Evolutionary conservation across 164 flowering plant species (phyloP).

Genomic region (Vitis riparia): DNA sequence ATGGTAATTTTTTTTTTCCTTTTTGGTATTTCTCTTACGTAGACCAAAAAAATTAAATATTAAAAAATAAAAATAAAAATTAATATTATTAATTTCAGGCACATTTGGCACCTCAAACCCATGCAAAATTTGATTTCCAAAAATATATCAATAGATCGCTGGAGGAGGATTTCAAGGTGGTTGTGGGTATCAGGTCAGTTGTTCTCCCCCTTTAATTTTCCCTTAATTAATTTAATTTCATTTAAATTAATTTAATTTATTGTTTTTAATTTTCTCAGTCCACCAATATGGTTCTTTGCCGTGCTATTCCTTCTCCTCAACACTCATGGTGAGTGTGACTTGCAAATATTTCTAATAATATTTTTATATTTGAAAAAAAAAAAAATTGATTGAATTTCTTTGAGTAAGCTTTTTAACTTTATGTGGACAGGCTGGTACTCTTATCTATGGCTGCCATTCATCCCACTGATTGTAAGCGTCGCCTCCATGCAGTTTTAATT

Average conservation of each 20-base stretch:
- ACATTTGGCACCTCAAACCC: slow-evolving; percentile 75
- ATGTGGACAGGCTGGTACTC: slow-evolving; percentile 57
- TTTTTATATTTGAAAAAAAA: neutral
- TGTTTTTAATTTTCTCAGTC: slow-evolving; percentile 35
- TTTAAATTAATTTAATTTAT: neutral
- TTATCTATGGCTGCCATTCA: slow-evolving; percentile 74
- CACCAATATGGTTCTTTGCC: slow-evolving; percentile 68
- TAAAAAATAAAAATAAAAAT: neutral
- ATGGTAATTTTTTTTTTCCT: slow-evolving; percentile 36
- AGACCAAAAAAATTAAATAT: too few relatives aligned
- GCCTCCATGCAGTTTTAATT: neutral
- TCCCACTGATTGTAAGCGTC: slow-evolving; percentile 71
- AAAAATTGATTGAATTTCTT: neutral
- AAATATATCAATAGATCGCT: slow-evolving; percentile 78
- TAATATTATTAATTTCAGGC: slow-evolving; percentile 44
- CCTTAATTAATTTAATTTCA: neutral
- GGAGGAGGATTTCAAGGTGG: slow-evolving; percentile 89
- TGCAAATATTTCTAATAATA: neutral
- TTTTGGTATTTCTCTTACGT: neutral
- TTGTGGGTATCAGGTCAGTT: slow-evolving; percentile 73
- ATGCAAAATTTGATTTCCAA: slow-evolving; percentile 64
- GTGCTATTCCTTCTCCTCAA: slow-evolving; percentile 67
- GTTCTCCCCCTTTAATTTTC: neutral
- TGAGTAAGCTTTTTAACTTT: neutral
- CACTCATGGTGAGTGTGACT: slow-evolving; percentile 44